Evolutionary conservation across 2,329 filamentous ascomycete species (phyloP).

Genomic region (Diaporthe ilicicola): DNA sequence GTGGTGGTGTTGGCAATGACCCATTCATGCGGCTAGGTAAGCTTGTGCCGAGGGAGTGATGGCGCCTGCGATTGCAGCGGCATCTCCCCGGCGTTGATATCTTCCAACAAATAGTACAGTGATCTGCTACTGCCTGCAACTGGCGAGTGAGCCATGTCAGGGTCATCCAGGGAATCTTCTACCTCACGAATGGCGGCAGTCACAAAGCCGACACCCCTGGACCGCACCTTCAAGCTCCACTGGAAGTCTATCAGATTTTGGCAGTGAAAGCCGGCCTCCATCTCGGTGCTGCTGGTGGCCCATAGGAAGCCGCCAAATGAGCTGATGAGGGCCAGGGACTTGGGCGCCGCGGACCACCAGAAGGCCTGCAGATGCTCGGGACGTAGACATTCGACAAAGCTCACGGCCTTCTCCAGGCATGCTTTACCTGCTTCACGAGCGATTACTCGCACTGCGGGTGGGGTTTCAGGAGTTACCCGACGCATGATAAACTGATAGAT

Average conservation of each 20-base stretch:
- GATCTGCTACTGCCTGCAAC: slow-evolving; percentile 7
- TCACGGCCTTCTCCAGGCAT: slow-evolving; percentile 93
- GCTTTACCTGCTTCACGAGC: slow-evolving; percentile 95
- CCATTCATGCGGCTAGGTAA: slow-evolving; percentile 10
- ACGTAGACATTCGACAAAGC: slow-evolving; percentile 92
- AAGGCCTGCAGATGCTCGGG: slow-evolving; percentile 88
- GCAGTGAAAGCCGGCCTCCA: slow-evolving; percentile 93
- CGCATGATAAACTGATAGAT: slow-evolving; percentile 83
- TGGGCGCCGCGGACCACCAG: slow-evolving; percentile 89
- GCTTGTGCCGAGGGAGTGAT: slow-evolving; percentile 1
- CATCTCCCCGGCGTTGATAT: not conserved
- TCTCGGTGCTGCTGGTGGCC: slow-evolving; percentile 85
- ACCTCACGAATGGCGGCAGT: slow-evolving; percentile 49
- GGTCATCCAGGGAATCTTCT: slow-evolving; percentile 39
- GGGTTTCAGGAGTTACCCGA: slow-evolving; percentile 74
- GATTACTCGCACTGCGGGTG: slow-evolving; percentile 74
- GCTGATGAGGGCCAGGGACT: slow-evolving; percentile 93
- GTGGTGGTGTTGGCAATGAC: not conserved
- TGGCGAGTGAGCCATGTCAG: slow-evolving; percentile 35
- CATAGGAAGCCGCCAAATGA: slow-evolving; percentile 92
- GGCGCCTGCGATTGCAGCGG: slow-evolving; percentile 3
- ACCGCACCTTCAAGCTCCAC: slow-evolving; percentile 91
- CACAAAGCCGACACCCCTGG: slow-evolving; percentile 68
- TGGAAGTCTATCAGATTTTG: slow-evolving; percentile 86
- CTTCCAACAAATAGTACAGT: not conserved